Percentiles rank a stretch among this genome's conserved stretches.
Evolutionary conservation across 495 filamentous ascomycete species (phyloP).

Genomic region (Barbatosphaeria neglecta): DNA sequence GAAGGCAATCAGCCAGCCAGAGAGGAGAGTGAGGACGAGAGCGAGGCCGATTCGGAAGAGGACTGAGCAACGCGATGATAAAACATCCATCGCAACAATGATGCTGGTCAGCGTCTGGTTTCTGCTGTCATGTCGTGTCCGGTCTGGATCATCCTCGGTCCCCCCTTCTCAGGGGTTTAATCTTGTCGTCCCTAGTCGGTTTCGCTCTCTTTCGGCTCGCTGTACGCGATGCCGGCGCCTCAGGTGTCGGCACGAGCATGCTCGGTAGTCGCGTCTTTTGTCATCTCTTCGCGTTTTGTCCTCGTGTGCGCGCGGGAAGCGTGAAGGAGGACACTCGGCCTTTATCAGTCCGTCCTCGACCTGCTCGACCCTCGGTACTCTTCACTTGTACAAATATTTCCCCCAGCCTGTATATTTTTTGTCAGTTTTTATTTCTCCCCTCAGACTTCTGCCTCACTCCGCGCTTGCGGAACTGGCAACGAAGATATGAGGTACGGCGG

Average conservation of each 20-base stretch:
- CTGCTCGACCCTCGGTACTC: no score
- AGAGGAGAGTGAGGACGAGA: conserved; percentile 11
- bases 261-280: no score
- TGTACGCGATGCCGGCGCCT: no score
- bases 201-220: no score
- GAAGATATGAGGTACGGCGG: not conserved
- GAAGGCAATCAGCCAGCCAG: conserved; percentile 12
- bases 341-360: not conserved
- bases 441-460: no score
- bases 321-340: not conserved
- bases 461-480: not conserved
- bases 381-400: not conserved
- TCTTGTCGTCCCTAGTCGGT: no score
- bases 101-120: not conserved
- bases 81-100: not conserved
- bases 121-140: no score
- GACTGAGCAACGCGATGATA: conserved; percentile 15
- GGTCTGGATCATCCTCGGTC: no score
- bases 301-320: not conserved
- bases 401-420: not conserved
- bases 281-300: no score
- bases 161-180: no score
- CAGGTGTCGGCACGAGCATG: no score
- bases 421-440: not conserved
- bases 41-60: conserved; percentile 20